Evolutionary conservation across 805 yeast genomes (phyloP), one percentile per base, ranked within the genome.

Genomic region (Yamadazyma nakazawae): DNA sequence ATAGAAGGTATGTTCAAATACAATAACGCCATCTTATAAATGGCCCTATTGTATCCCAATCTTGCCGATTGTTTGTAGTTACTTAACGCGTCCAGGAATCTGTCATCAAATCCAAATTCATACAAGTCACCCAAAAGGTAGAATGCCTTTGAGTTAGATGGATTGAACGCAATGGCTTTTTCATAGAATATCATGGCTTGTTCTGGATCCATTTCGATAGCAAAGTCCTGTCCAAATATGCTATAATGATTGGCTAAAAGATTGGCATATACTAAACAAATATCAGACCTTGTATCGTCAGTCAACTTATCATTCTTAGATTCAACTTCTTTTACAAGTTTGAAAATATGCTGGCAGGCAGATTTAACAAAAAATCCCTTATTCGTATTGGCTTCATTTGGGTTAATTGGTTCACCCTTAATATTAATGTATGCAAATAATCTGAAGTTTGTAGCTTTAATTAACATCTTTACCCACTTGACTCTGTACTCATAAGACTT

Each of bases 41-140:
- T 72, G n/a, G 76, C 76, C 36, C 66, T 58, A 50, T 70, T 70
- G 55, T 72, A 72, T n/a, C 77, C 76, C 43, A 64, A 54, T 50
- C 63, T 63, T 9, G 76, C 76, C 3, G 74, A 60, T 35, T 62
- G 59, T 42, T 60, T 70, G 54, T 68, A 72, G 42, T 60, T 58
- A 17, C 51, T 54, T 35, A 72, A 52, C 1, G 75, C 75, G 34
- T 53, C 50, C 19, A 64, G 66, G 43, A 68, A 64, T 37, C 58
- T 50, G 34, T 59, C 57, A 2, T 40, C 28, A 14, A 60, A 51
- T 45, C 69, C 73, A 44, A 53, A 56, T 49, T 72, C 76, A 46
- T 59, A 62, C 39, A 72, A 54, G 39, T 70, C 75, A 7, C 75
- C 77, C 42, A 71, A 54, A 48, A 64, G 64, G 53, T 62, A 72